Base-by-base conservation (phyloP, 441 rosid genomes). In the California macrophylla region DNA sequence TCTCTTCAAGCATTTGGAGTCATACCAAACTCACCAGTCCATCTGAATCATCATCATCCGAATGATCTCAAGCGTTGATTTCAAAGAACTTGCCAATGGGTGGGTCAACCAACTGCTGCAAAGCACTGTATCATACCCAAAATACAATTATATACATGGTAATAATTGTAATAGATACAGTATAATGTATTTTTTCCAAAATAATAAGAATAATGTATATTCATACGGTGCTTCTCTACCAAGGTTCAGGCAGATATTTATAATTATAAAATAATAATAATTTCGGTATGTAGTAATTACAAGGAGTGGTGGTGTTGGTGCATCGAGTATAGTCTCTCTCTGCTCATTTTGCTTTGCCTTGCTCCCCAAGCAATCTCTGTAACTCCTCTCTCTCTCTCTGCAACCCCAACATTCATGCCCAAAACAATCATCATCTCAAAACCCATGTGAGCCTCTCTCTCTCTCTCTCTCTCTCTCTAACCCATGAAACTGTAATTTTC, bases 301-400 rank as follows among this genome's bases (percentile, higher is more conserved):
- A 70, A 78, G 73, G 75, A 63, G 82, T 83, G 88, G 88, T 81
- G 95, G 52, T 45, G 52, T 13, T 42, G 50, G 93, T 86, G 93
- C 97, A 89, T 87, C 87, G 79, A 88, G 89, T 81, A 79, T 83
- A 80, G 23, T 47, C 89, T 82, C 89, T 82, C 52, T 45, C 18
- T 45, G 52, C 18, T 45, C 52, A 45, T 15, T 93, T 87, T 85
- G 86, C 82, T 66, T 81, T 88, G 85, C 90, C 92, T 92, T 88
- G 94, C 82, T 78, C 69, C 75, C 87, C 91, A 92, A 92, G 97
- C 97, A 92, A 92, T 52, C 83, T 85, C 70, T 72, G 63, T 81
- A 84, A 80, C 79, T 82, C 80, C 69, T 72, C 74, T 69, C 61
- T 56, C 30, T 52, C 66, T 78, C 68, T 68, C 64, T 62, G 78